Percentiles rank a stretch among this genome's conserved stretches.
These are phyloP conservation scores for Crassisporium funariophilum DNA, from an alignment of 768 basidiomycete species.

Conservation along the genomic window DNA sequence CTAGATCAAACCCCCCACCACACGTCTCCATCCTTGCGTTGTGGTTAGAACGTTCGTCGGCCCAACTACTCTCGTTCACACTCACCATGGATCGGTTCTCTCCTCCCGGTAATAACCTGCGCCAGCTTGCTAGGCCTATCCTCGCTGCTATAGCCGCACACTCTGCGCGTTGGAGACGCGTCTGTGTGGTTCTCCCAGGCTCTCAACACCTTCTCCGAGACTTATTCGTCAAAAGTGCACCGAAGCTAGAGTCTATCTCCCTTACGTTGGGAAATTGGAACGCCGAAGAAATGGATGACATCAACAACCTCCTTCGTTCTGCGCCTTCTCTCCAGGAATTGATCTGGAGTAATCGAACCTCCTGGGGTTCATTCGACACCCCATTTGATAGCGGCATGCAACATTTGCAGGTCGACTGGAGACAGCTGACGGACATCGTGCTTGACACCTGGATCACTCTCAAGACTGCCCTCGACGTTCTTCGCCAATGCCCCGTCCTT, in stretches of 20 bases:
- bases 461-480: conserved; percentile 18
- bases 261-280: conserved; percentile 24
- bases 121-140: conserved; percentile 3
- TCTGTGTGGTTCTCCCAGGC: conserved; percentile 22
- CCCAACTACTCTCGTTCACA: conserved; percentile 15
- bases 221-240: conserved; percentile 9
- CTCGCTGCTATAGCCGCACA: conserved; percentile 12
- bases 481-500: conserved; percentile 20
- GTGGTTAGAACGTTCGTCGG: conserved; percentile 17
- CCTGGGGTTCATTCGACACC: conserved; percentile 22
- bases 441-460: conserved; percentile 22
- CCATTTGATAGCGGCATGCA: conserved; percentile 15
- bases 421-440: conserved; percentile 19
- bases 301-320: conserved; percentile 15
- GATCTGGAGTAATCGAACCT: conserved; percentile 20
- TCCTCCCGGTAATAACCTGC: not conserved
- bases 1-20: not conserved
- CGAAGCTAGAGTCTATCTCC: conserved; percentile 16
- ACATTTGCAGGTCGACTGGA: conserved; percentile 18
- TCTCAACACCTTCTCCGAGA: conserved; percentile 12
- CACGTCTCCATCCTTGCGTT: conserved; percentile 3
- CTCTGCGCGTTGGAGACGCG: conserved; percentile 19
- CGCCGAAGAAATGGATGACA: conserved; percentile 12
- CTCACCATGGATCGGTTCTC: conserved; percentile 15
- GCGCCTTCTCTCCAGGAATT: conserved; percentile 19